Evolutionary conservation across 495 filamentous ascomycete species (phyloP), one percentile per base, ranked within the genome.

Genomic region (Talaromyces wortmannii): DNA sequence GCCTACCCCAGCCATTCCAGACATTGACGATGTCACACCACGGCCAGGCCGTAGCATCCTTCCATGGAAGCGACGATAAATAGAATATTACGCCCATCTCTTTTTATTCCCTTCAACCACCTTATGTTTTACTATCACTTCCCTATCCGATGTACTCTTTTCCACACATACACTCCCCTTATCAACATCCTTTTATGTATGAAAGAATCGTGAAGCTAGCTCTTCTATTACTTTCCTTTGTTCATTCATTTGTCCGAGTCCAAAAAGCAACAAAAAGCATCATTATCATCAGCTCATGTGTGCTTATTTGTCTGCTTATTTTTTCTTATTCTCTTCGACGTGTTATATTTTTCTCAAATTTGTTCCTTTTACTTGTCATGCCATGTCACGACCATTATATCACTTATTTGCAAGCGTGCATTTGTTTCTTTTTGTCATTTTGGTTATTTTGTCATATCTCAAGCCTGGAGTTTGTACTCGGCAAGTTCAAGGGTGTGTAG

Each of bases 1-100:
- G 30, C 55, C 40, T 5, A 56, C 55, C 44, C 55, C 55, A 10
- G 29, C 36, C 29, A 45, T 53, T n/a, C 32, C 52, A 46, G 52
- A 53, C 7, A 6, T 33, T 11, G 43, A 53, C 16, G 52, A 53
- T 8, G 8, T 15, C 8, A 53, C 52, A 17, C 52, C 52, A 0
- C 52, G 43, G 5, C 43, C 30, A 46, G 30, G 52, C 32, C 52
- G 52, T 30, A 42, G 45, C 31, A 42, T 53, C n/a, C 52, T 53
- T 18, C 29, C 36, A n/a, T 53, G 52, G 52, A 17, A 42, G 32
- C 29, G 30, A 15, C 40, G 43, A 53, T 53, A 31, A 30, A 40
- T 10, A 10, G 36, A 8, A 40, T 40, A 23, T 23, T 23, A 2
- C 23, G 4, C 36, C 5, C 13, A 40, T 5, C 36, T 40, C 13